Percentiles rank a stretch among this genome's conserved stretches.
phyloP scores from a whole-genome alignment of 2,329 filamentous ascomycete species.

The Aaosphaeria pasadenensis region DNA sequence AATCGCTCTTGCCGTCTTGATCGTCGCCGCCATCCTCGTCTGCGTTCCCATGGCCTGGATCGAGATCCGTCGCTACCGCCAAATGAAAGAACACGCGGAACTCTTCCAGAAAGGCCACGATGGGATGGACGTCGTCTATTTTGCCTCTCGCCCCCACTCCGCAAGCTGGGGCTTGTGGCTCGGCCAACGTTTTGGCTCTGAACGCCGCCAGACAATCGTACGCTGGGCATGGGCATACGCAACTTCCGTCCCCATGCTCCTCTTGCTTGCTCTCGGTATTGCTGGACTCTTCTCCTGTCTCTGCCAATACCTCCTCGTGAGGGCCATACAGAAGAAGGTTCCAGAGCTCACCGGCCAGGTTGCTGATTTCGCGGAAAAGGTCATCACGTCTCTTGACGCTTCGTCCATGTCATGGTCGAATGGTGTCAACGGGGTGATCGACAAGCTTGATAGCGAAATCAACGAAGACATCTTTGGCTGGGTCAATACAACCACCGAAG shows the following conservation, averaged over 20 bases:
- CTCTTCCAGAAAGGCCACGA: conserved; percentile 70
- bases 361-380: conserved; percentile 73
- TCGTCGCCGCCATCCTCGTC: conserved; percentile 66
- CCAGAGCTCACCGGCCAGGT: conserved; percentile 73
- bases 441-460: conserved; percentile 63
- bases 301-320: conserved; percentile 78
- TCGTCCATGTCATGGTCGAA: conserved; percentile 74
- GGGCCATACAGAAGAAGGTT: conserved; percentile 68
- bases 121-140: conserved; percentile 83
- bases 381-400: conserved; percentile 68
- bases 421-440: conserved; percentile 71
- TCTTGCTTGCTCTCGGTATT: conserved; percentile 77
- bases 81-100: conserved; percentile 66
- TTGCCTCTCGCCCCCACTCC: conserved; percentile 77
- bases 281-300: conserved; percentile 80
- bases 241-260: conserved; percentile 81
- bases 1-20: conserved; percentile 72
- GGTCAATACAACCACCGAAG: conserved; percentile 77
- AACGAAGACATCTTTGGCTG: conserved; percentile 84
- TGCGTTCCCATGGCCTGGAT: conserved; percentile 77
- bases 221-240: conserved; percentile 85
- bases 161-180: conserved; percentile 69
- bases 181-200: conserved; percentile 61
- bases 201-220: conserved; percentile 66
- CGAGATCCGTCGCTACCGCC: conserved; percentile 74